Base-by-base conservation (phyloP, 139 green algal species). In the Ettlia oleoabundans region DNA sequence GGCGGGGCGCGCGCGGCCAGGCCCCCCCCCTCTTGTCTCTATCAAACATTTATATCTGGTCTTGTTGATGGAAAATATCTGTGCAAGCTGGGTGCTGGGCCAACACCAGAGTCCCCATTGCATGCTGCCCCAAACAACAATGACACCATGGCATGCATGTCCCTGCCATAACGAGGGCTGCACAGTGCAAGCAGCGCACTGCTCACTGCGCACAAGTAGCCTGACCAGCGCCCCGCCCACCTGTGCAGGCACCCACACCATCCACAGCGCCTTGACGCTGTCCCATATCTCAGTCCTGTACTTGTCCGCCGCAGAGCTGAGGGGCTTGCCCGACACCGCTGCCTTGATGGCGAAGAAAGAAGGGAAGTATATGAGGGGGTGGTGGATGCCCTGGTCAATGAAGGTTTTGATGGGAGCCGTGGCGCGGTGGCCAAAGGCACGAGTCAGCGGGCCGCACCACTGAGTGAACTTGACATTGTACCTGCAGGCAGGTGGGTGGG, bases 331-430 rank as follows among this genome's bases (percentile, higher is more conserved):
- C 15, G 21, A 33, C 26, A 81, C 58, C 2, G 4, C 38, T 1
- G 75, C 58, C 82, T 97, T 97, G 13, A 95, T 91, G 28, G 63
- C 26, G 80, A 95, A 97, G 85, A 98, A 97, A n/a, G 64, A 64
- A 0, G 94, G 94, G 80, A 98, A 98, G 84, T 98, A 98, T 35
- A 94, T 43, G 52, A 97, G 86, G 7, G 94, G 94, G 80, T 98
- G 94, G 86, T 89, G 85, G 35, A 89, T 69, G n/a, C 35, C 74
- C 65, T 98, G 94, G 88, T 98, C 94, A n/a, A 98, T 88, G 82
- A 96, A 95, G 4, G 89, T 90, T 76, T 97, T 96, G 58, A 96
- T 86, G 18, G 92, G 90, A 1, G 92, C 92, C 5, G 90, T 89
- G 0, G 84, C 93, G 18, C 68, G 62, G 85, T 96, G 93, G 15